These are phyloP conservation scores for Globisporangium apiculatum DNA, from an alignment of 352 stramenopile species.

Conservation along the genomic window DNA sequence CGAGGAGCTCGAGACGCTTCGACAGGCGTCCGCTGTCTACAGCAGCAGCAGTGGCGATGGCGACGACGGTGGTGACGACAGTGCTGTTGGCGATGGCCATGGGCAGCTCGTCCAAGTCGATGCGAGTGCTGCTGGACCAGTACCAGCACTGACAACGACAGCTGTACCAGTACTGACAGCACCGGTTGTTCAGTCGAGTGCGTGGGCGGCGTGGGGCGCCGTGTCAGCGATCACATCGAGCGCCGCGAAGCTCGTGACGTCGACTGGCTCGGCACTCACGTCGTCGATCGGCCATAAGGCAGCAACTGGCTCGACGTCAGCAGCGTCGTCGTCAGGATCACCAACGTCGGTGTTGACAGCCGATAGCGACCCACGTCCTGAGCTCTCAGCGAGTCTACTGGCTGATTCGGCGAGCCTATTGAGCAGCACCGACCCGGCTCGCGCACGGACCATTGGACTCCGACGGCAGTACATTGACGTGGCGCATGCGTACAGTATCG, in stretches of 20 bases:
- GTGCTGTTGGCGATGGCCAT: too few relatives aligned
- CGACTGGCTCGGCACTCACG: conserved; percentile 46
- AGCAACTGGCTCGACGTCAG: conserved; percentile 13
- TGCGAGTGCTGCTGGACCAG: neutral
- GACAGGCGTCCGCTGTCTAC: conserved; percentile 34
- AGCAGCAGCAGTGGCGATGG: conserved; percentile 3
- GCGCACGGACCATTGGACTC: conserved; percentile 26
- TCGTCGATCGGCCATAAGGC: conserved; percentile 29
- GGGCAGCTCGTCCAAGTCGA: too few relatives aligned
- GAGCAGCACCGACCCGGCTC: conserved; percentile 9
- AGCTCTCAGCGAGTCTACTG: conserved; percentile 56
- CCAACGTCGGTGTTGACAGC: conserved; percentile 2
- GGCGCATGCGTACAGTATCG: conserved; percentile 46
- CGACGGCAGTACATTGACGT: conserved; percentile 66
- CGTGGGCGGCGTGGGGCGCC: conserved; percentile 64
- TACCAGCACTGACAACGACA: neutral
- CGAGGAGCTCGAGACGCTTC: conserved; percentile 71
- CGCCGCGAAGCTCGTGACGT: conserved; percentile 69
- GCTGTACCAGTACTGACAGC: conserved; percentile 13
- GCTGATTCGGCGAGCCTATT: conserved; percentile 2
- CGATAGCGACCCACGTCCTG: conserved; percentile 9
- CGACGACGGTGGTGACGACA: too few relatives aligned
- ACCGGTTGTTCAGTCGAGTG: conserved; percentile 19
- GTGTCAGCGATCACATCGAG: conserved; percentile 66
- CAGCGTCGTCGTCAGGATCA: conserved; percentile 1